These are phyloP conservation scores for Pseudophaeomoniella oleicola DNA, from an alignment of 2,329 filamentous ascomycete genomes.

Conservation along the genomic window DNA sequence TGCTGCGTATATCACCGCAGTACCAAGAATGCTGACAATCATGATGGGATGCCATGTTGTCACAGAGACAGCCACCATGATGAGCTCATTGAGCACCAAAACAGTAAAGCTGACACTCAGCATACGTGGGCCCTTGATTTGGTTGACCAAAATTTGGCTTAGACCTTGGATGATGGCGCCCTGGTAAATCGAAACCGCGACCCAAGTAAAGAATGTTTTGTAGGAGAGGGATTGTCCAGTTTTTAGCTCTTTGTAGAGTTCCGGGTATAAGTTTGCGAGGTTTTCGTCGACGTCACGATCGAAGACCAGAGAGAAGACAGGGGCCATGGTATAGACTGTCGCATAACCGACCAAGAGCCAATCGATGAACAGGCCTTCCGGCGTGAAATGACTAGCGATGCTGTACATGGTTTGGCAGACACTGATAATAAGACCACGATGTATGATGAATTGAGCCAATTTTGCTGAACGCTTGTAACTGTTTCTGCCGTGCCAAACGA, in stretches of 20 bases:
- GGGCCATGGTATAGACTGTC: conserved; percentile 85
- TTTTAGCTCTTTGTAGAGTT: conserved; percentile 96
- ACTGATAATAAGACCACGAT: conserved; percentile 84
- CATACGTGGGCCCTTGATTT: conserved; percentile 53
- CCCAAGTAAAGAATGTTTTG: conserved; percentile 93
- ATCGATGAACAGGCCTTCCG: conserved; percentile 86
- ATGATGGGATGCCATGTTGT: conserved; percentile 95
- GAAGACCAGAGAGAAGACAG: conserved; percentile 83
- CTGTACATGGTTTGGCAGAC: conserved; percentile 97
- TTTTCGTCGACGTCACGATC: conserved; percentile 92
- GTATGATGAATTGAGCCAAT: conserved; percentile 94
- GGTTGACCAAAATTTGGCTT: conserved; percentile 70
- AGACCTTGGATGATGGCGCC: conserved; percentile 92
- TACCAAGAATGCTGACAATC: conserved; percentile 72
- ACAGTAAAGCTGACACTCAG: conserved; percentile 85
- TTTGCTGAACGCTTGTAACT: conserved; percentile 94
- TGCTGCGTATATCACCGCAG: conserved; percentile 63
- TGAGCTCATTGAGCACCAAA: conserved; percentile 80
- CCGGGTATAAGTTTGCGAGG: conserved; percentile 86
- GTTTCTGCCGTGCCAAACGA: conserved; percentile 98
- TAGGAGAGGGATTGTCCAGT: conserved; percentile 76
- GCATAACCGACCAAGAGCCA: conserved; percentile 96
- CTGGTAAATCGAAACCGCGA: conserved; percentile 87
- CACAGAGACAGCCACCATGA: conserved; percentile 94
- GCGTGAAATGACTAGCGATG: conserved; percentile 83